A percentile compares a stretch with the other conserved stretches of the same genome.
Evolutionary conservation across 305 asterid genomes (phyloP).

Genomic region (Plantago coronopus): DNA sequence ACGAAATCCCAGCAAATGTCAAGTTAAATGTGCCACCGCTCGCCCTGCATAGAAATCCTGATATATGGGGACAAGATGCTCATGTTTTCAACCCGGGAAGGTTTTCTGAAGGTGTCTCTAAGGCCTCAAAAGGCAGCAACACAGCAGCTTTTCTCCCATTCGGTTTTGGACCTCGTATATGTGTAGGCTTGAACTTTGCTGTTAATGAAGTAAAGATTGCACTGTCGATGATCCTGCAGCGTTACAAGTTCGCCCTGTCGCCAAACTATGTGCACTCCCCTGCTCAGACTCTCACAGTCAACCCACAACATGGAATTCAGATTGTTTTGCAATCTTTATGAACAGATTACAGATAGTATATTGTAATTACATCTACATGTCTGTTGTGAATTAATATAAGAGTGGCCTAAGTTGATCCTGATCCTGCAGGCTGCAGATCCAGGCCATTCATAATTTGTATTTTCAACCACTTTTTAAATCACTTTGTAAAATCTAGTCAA

Average conservation of each 20-base stretch:
- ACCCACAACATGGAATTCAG: constrained; percentile 45
- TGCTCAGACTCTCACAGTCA: constrained; percentile 24
- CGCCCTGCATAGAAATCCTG: constrained; percentile 38
- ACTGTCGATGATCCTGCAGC: constrained; percentile 51
- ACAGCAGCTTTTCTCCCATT: constrained; percentile 47
- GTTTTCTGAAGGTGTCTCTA: constrained; percentile 50
- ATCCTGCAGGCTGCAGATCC: too few relatives aligned
- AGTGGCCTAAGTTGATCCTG: too few relatives aligned
- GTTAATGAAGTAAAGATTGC: constrained; percentile 50
- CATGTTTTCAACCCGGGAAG: constrained; percentile 52
- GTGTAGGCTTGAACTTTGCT: constrained; percentile 52
- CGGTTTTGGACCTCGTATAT: constrained; percentile 52
- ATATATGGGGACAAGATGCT: constrained; percentile 61
- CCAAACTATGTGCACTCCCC: constrained; percentile 48
- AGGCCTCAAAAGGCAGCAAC: constrained; percentile 38
- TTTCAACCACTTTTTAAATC: too few relatives aligned
- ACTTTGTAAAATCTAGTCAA: too few relatives aligned
- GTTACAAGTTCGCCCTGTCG: constrained; percentile 41
- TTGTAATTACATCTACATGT: too few relatives aligned
- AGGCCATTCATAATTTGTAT: too few relatives aligned
- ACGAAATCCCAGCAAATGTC: constrained; percentile 39
- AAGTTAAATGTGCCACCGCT: constrained; percentile 37
- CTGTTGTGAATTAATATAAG: too few relatives aligned
- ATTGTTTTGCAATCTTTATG: constrained; percentile 31
- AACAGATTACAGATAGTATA: too few relatives aligned